A percentile compares a stretch with the other conserved stretches of the same genome.
Conservation (phyloP, 495 filamentous ascomycete genomes). For the Aspergillus taichungensis region DNA sequence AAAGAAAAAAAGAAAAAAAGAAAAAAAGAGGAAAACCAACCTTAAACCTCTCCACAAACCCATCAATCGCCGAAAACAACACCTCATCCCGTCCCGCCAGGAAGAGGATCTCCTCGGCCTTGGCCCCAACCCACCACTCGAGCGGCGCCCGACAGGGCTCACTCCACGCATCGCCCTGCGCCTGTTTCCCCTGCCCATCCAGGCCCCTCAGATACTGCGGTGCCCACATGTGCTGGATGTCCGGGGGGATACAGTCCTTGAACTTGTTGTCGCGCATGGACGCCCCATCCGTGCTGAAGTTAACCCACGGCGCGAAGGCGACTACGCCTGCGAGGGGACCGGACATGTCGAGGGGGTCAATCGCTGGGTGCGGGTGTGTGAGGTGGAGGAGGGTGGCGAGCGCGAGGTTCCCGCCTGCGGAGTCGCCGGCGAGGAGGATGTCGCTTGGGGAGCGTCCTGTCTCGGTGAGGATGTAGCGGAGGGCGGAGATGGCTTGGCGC, state of each 20-base stretch:
- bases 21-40: constrained; percentile 12
- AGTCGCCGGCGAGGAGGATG: constrained; percentile 52
- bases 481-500: constrained; percentile 41
- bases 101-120: constrained; percentile 41
- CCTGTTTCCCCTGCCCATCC: constrained; percentile 10
- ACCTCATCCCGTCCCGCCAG: constrained; percentile 49
- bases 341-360: constrained; percentile 19
- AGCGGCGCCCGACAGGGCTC: constrained; percentile 40
- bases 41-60: constrained; percentile 38
- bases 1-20: not conserved
- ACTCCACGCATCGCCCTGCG: constrained; percentile 43
- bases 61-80: constrained; percentile 46
- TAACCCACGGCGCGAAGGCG: constrained; percentile 48
- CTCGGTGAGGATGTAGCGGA: constrained; percentile 43
- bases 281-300: constrained; percentile 32
- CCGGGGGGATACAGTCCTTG: constrained; percentile 38
- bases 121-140: constrained; percentile 46
- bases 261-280: constrained; percentile 36
- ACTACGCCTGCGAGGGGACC: constrained; percentile 40
- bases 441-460: constrained; percentile 29
- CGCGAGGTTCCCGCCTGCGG: constrained; percentile 54
- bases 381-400: constrained; percentile 48
- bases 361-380: constrained; percentile 48
- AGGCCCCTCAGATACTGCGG: constrained; percentile 33
- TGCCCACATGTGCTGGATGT: constrained; percentile 30